Percentiles rank a stretch among this genome's conserved stretches.
These are phyloP conservation scores for Rhododendron griersonianum DNA, from an alignment of 148 eudicot genomes.

Conservation along the genomic window DNA sequence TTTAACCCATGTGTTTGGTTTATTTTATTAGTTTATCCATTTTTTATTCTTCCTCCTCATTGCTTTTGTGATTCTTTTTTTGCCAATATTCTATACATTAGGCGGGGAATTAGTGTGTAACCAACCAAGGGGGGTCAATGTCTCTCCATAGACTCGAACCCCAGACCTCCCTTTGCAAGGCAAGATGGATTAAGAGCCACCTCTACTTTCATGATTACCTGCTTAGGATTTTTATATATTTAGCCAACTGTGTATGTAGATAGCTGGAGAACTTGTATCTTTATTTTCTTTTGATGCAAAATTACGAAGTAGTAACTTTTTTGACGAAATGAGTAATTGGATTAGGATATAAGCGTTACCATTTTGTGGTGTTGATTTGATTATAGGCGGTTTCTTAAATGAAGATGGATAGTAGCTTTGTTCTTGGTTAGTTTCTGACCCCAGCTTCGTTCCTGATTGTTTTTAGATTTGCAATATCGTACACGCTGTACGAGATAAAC, in stretches of 20 bases:
- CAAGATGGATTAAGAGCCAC: too few species aligned
- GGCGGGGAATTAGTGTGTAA: too few species aligned
- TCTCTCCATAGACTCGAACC: too few species aligned
- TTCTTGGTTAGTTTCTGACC: neutral
- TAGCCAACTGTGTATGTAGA: neutral
- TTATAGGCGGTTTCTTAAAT: neutral
- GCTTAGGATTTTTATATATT: neutral
- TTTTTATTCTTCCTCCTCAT: neutral
- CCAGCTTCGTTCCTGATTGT: neutral
- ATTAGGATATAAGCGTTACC: neutral
- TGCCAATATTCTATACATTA: too few species aligned
- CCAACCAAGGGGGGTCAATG: too few species aligned
- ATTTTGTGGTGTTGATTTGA: neutral
- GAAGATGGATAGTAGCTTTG: neutral
- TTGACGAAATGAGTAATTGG: neutral
- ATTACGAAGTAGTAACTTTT: neutral
- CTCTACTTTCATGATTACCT: neutral
- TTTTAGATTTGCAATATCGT: neutral
- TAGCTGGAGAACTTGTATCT: neutral
- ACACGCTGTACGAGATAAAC: neutral
- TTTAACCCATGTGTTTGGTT: neutral
- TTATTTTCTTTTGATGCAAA: neutral
- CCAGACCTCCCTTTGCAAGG: too few species aligned
- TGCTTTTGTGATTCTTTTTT: too few species aligned
- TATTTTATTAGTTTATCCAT: neutral